Base-by-base conservation (phyloP, 768 basidiomycete species). In the Trametes gibbosa region DNA sequence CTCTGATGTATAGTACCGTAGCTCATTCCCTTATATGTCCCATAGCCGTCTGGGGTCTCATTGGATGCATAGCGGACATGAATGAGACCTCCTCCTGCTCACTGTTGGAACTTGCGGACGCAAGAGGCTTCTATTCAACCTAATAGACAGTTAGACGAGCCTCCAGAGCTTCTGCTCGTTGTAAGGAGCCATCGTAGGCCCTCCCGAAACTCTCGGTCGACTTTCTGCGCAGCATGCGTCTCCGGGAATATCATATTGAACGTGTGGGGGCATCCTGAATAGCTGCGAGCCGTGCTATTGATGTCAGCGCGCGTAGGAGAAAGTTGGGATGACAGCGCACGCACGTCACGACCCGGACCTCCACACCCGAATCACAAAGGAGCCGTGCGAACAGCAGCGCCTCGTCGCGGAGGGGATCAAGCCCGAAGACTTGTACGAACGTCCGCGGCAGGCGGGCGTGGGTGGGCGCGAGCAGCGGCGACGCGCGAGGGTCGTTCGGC, bases 351-450 rank as follows among this genome's bases (percentile, higher is more conserved):
- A 61, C 23, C 29, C 41, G 58, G 3, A 54, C 56, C 24, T 57
- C 19, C 5, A 62, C 61, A 45, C 62, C 63, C 6, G 51, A 56
- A 16, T 65, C 64, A n/a, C 60, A 39, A 40, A 67, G 25, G 25
- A 55, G 34, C 19, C 52, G 50, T 27, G 56, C 66, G 41, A 63
- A 67, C 16, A 61, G 34, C 12, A 67, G 23, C 5, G 56, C 64
- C 24, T 65, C 64, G 34, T 67, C 66, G 25, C 66, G 61, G n/a
- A 65, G 50, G 13, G 63, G 61, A 25, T 67, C 66, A 14, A 54
- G 48, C n/a, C 66, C 66, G 42, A 52, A 55, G 4, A 63, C 56
- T 13, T 65, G 66, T 2, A 67, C 43, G 34, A 47, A 56, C 14
- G 62, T 51, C 0, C 52, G 61, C 9, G 66, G 61, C 13, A 67